Base-by-base conservation (phyloP, 306 rosid genomes). In the Senna siamea region DNA sequence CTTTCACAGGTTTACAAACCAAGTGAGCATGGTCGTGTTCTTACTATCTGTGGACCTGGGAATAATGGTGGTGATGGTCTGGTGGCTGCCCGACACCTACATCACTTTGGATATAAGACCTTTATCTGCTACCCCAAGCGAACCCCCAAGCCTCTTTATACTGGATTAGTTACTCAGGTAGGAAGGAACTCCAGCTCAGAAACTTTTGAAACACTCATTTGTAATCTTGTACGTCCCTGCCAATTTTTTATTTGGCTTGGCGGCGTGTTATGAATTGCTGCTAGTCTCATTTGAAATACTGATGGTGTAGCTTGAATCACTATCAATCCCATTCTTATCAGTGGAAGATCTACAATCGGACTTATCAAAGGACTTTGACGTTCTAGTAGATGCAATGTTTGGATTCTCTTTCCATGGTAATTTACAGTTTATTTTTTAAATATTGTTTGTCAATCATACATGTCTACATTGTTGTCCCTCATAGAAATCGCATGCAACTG, bases 331-430 rank as follows among this genome's bases (percentile, higher is more conserved):
- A 30, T 92, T 94, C 86, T 46, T 94, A 65, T 83, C 92, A 1
- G 92, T 87, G 76, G 96, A 94, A 72, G 96, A 92, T 81, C 83
- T 92, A 40, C 88, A 90, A 0, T 78, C 72, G 48, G 92, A 94
- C 82, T 81, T 88, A 69, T 83, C 96, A 32, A 79, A 83, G 75
- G 88, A 88, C 74, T 92, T 85, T 75, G 92, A 92, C 78, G 65
- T 94, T 78, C 69, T 92, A 81, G 68, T 89, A 5, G 97, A 92
- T 86, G 93, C 99, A 7, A 87, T 92, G 83, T 92, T 94, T 80
- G 97, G 99, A 58, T 94, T 94, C 93, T 94, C 97, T 13, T 94
- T 88, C 85, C 93, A 87, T 83, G 99, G 97, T 94, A 91, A 64
- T 60, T 57, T 41, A 59, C 72, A 51, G 38, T 53, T 51, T 75